Conservation (phyloP, 2,329 filamentous ascomycete species). For the Macrophomina pseudophaseolina region DNA sequence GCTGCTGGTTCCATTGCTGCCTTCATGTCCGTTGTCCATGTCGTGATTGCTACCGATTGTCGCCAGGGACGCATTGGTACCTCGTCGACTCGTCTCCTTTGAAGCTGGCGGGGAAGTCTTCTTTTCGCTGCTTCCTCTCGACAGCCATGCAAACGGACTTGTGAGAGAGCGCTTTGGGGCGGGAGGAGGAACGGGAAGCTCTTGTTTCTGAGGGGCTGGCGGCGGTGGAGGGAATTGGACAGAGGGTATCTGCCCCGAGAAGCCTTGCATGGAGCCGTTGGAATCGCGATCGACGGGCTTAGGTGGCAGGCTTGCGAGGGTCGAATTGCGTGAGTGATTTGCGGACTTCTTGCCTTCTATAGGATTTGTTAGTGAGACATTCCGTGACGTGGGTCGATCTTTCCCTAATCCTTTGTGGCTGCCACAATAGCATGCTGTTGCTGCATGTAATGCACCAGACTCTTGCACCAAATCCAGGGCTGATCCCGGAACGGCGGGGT, state of each 20-base stretch:
- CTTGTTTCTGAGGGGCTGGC: conserved; percentile 34
- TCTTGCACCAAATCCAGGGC: conserved; percentile 6
- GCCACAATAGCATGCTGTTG: conserved; percentile 7
- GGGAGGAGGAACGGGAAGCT: conserved; percentile 43
- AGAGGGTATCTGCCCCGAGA: conserved; percentile 73
- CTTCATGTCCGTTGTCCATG: conserved; percentile 60
- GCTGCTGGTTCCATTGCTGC: conserved; percentile 35
- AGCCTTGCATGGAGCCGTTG: conserved; percentile 61
- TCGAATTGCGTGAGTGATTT: conserved; percentile 24
- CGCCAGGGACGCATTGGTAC: conserved; percentile 79
- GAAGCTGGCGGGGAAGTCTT: conserved; percentile 64
- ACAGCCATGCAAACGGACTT: conserved; percentile 86
- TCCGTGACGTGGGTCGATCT: conserved; percentile 12
- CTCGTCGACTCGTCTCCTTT: conserved; percentile 60
- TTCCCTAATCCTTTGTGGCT: conserved; percentile 5
- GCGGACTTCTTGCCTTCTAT: conserved; percentile 26
- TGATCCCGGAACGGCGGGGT: background rate
- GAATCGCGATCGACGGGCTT: conserved; percentile 21
- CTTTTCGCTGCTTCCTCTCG: conserved; percentile 65
- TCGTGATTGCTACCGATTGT: conserved; percentile 83
- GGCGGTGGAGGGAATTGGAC: conserved; percentile 55
- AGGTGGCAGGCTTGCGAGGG: conserved; percentile 11
- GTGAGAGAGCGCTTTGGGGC: conserved; percentile 72
- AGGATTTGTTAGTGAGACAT: conserved; percentile 24
- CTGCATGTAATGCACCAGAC: background rate